Percentiles rank a stretch among this genome's conserved stretches.
Evolutionary conservation across 495 filamentous ascomycete genomes (phyloP).

Genomic region (Daldinia caldariorum): DNA sequence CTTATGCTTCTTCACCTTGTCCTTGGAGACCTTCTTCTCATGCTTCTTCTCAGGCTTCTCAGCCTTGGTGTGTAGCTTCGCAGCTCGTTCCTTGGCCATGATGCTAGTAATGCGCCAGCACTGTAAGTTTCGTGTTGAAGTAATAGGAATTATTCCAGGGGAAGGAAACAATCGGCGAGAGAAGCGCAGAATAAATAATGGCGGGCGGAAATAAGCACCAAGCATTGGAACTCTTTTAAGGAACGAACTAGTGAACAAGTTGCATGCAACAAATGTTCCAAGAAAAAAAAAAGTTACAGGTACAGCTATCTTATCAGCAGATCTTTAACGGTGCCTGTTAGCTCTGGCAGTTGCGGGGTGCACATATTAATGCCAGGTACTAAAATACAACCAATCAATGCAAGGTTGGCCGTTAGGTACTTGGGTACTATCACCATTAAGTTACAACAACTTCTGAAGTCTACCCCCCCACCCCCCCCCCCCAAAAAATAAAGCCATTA

Average conservation of each 20-base stretch:
- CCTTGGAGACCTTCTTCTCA: slow-evolving; percentile 35
- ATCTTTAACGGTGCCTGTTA: background rate
- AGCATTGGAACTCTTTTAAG: background rate
- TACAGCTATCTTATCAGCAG: background rate
- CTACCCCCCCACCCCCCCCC: too few species aligned
- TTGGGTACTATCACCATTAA: too few species aligned
- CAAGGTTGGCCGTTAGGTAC: too few species aligned
- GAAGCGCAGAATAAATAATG: background rate
- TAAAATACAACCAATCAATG: background rate
- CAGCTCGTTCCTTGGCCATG: slow-evolving; percentile 35
- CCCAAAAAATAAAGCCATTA: too few species aligned
- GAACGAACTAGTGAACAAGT: background rate
- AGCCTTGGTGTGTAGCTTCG: slow-evolving; percentile 29
- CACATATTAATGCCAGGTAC: too few species aligned
- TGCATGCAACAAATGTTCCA: background rate
- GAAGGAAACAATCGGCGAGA: background rate
- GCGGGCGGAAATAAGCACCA: background rate
- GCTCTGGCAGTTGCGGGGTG: background rate
- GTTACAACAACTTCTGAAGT: too few species aligned
- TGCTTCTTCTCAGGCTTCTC: slow-evolving; percentile 34
- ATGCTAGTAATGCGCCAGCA: background rate
- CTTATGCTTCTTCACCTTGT: slow-evolving; percentile 44
- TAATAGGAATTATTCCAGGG: background rate
- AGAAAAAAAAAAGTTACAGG: background rate
- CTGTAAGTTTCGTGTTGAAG: background rate